Evolutionary conservation across 352 stramenopile genomes (phyloP).

Genomic region (Peronospora belbahrii): DNA sequence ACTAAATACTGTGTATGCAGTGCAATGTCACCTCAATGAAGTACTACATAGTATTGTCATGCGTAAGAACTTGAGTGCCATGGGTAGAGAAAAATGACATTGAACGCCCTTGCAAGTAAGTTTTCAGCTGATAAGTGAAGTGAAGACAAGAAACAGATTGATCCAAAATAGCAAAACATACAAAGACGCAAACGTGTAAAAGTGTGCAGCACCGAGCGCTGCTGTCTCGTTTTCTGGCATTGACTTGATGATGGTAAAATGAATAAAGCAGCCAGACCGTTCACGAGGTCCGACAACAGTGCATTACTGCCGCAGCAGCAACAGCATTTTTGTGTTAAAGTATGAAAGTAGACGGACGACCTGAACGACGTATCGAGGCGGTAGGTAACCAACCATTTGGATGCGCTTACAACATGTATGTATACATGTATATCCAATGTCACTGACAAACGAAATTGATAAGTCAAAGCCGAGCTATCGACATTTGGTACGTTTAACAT

Average conservation of each 20-base stretch:
- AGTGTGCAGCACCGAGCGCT: not conserved
- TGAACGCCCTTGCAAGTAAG: too few species aligned
- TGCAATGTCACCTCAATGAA: not conserved
- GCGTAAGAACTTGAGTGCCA: too few species aligned
- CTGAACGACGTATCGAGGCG: too few species aligned
- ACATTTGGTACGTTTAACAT: too few species aligned
- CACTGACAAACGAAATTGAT: too few species aligned
- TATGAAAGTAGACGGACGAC: too few species aligned
- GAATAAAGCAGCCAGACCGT: conserved; percentile 2
- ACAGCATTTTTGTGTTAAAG: not conserved
- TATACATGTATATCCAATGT: not conserved
- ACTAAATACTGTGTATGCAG: not conserved
- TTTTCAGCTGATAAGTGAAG: conserved; percentile 9
- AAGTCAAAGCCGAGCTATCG: too few species aligned
- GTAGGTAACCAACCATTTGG: not conserved
- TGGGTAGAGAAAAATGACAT: too few species aligned
- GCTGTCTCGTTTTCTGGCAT: not conserved
- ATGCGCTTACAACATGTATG: not conserved
- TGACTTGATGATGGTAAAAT: conserved; percentile 13
- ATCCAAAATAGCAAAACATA: conserved; percentile 4
- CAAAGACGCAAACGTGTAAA: not conserved
- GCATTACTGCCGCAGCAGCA: conserved; percentile 8
- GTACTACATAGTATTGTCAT: too few species aligned
- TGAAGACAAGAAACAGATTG: conserved; percentile 11
- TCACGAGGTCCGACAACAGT: conserved; percentile 9